Evolutionary conservation across 1,284 basidiomycete species (phyloP).

Genomic region (Ganoderma lucidum): DNA sequence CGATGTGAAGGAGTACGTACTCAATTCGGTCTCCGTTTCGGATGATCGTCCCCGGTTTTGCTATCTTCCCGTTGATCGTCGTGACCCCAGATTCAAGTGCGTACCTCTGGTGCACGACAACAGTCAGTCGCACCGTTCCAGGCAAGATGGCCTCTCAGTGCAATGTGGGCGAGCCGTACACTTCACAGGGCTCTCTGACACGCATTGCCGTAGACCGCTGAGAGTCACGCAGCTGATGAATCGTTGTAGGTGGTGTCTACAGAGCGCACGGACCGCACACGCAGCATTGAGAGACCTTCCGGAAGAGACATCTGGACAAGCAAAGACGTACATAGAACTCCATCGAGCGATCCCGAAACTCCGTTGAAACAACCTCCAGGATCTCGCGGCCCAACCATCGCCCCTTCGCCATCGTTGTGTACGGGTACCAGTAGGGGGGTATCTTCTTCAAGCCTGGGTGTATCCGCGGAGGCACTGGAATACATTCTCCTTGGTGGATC

Average conservation of each 20-base stretch:
- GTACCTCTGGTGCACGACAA: constrained; percentile 65
- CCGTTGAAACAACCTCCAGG: constrained; percentile 86
- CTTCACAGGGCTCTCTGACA: neutral
- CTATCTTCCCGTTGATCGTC: constrained; percentile 89
- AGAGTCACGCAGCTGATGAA: neutral
- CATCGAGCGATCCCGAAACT: constrained; percentile 90
- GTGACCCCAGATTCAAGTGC: constrained; percentile 95
- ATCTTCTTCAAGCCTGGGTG: constrained; percentile 69
- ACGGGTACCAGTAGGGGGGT: constrained; percentile 83
- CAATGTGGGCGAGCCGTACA: constrained; percentile 4
- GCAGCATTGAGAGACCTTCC: constrained; percentile 26
- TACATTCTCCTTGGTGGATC: neutral
- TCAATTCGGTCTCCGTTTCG: constrained; percentile 91
- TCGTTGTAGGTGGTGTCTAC: neutral
- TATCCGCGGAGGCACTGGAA: neutral
- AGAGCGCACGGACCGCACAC: constrained; percentile 17
- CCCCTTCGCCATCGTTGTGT: constrained; percentile 92
- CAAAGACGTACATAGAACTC: constrained; percentile 85
- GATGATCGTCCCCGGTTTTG: constrained; percentile 83
- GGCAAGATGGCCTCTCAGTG: constrained; percentile 13
- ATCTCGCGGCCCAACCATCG: constrained; percentile 90
- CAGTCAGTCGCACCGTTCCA: constrained; percentile 14
- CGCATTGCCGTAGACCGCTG: neutral
- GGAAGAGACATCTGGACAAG: neutral
- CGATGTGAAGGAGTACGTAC: constrained; percentile 53